Percentiles rank a stretch among this genome's conserved stretches.
These are phyloP conservation scores for Exophiala alcalophila DNA, from an alignment of 2,329 filamentous ascomycete species.

Conservation along the genomic window DNA sequence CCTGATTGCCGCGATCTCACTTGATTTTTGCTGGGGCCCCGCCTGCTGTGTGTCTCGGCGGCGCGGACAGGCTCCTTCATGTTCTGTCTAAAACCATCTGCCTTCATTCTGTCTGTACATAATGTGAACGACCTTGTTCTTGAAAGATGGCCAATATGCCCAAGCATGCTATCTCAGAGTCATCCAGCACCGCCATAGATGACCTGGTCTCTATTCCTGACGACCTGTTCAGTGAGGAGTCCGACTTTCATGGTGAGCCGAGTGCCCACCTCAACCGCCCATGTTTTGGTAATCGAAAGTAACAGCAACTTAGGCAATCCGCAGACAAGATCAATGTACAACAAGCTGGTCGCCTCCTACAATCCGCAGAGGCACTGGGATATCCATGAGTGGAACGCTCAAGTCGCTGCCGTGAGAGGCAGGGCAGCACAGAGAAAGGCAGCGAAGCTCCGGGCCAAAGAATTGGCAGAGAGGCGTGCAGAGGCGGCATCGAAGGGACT, in stretches of 20 bases:
- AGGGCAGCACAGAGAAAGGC: slow-evolving; percentile 7
- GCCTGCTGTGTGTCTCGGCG: too few species aligned
- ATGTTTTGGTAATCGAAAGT: background rate
- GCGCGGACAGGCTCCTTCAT: too few species aligned
- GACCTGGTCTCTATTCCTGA: slow-evolving; percentile 14
- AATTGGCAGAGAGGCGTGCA: slow-evolving; percentile 6
- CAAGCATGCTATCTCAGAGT: slow-evolving; percentile 1
- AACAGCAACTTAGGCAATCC: slow-evolving; percentile 56
- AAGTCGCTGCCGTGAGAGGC: slow-evolving; percentile 20
- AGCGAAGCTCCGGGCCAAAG: background rate
- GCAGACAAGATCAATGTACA: slow-evolving; percentile 47
- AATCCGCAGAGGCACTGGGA: slow-evolving; percentile 53
- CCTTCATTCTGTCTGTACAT: background rate
- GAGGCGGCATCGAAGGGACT: slow-evolving; percentile 2
- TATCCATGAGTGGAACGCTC: slow-evolving; percentile 24
- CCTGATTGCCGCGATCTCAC: background rate
- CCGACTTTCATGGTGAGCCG: slow-evolving; percentile 44
- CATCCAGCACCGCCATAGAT: background rate
- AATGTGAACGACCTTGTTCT: background rate
- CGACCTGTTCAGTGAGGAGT: slow-evolving; percentile 43
- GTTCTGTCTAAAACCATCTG: background rate
- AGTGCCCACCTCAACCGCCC: background rate
- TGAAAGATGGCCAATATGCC: background rate
- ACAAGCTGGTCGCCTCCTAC: slow-evolving; percentile 52
- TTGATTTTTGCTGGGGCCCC: slow-evolving; percentile 2